These are phyloP conservation scores for Ormosia semicastrata DNA, from an alignment of 306 rosid species.

Conservation along the genomic window DNA sequence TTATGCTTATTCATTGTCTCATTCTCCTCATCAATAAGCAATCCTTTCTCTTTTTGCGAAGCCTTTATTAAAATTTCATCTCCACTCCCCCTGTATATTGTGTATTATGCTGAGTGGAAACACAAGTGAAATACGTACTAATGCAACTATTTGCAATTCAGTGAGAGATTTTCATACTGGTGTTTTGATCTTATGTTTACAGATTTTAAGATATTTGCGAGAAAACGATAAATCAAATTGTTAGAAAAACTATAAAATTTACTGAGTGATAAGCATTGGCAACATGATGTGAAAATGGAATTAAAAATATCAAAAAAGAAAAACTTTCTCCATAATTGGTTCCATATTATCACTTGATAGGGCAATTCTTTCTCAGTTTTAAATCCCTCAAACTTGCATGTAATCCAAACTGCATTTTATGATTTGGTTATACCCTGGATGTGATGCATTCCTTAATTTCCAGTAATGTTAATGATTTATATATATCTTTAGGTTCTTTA, in stretches of 20 bases:
- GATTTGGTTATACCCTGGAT: background rate
- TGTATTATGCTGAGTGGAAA: background rate
- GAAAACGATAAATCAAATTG: constrained; percentile 8
- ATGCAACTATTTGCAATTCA: background rate
- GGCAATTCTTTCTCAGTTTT: background rate
- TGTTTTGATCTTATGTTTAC: background rate
- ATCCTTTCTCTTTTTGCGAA: background rate
- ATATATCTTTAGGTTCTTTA: constrained; percentile 69
- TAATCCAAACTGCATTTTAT: background rate
- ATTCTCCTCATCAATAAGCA: background rate
- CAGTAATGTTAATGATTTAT: constrained; percentile 10
- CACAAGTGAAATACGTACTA: background rate
- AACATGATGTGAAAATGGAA: background rate
- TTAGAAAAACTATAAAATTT: background rate
- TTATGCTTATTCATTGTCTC: background rate
- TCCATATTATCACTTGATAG: background rate
- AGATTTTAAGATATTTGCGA: background rate
- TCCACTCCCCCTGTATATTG: background rate
- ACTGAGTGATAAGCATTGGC: background rate
- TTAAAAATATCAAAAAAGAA: background rate
- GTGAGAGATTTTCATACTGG: background rate
- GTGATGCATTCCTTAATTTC: constrained; percentile 1
- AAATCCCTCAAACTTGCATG: constrained; percentile 1
- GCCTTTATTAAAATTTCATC: background rate
- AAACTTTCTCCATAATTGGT: background rate